Evolutionary conservation across 2,329 filamentous ascomycete genomes (phyloP).

Genomic region (Conoideocrella luteorostrata): DNA sequence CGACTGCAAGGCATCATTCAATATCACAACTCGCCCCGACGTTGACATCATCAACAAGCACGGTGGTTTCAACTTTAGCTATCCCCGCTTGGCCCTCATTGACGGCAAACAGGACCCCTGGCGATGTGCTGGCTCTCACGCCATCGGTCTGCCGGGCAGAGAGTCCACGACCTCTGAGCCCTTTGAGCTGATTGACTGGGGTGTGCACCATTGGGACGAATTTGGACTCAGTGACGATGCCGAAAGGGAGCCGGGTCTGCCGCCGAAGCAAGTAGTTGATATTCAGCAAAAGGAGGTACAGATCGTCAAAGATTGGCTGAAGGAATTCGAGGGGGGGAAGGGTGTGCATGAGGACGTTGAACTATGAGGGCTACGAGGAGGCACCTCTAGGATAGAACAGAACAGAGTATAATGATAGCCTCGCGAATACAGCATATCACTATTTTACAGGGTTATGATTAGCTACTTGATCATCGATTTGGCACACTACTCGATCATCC

Average conservation of each 20-base stretch:
- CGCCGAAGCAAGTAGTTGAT: conserved; percentile 51
- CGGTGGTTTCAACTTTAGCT: conserved; percentile 66
- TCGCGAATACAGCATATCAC: not conserved
- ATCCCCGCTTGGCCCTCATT: conserved; percentile 67
- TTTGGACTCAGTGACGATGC: conserved; percentile 50
- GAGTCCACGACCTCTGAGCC: conserved; percentile 59
- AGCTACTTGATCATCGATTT: not conserved
- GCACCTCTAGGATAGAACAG: too few relatives aligned
- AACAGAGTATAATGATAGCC: not conserved
- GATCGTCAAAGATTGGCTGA: conserved; percentile 63
- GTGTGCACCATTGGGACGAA: conserved; percentile 78
- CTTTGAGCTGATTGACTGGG: conserved; percentile 65
- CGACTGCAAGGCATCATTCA: conserved; percentile 63
- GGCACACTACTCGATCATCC: conserved; percentile 12
- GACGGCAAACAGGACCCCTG: conserved; percentile 77
- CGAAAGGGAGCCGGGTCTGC: conserved; percentile 51
- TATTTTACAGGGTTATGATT: not conserved
- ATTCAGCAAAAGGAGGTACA: conserved; percentile 51
- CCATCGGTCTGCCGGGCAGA: conserved; percentile 50
- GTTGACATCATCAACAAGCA: conserved; percentile 66
- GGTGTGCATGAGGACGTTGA: not conserved
- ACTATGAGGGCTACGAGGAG: not conserved
- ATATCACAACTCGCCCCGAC: conserved; percentile 58
- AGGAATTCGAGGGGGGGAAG: conserved; percentile 36
- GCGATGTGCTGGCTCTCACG: conserved; percentile 67